Evolutionary conservation across 2,329 filamentous ascomycete species (phyloP), one percentile per base, ranked within the genome.

Genomic region (Xylariomycetidae sp.): DNA sequence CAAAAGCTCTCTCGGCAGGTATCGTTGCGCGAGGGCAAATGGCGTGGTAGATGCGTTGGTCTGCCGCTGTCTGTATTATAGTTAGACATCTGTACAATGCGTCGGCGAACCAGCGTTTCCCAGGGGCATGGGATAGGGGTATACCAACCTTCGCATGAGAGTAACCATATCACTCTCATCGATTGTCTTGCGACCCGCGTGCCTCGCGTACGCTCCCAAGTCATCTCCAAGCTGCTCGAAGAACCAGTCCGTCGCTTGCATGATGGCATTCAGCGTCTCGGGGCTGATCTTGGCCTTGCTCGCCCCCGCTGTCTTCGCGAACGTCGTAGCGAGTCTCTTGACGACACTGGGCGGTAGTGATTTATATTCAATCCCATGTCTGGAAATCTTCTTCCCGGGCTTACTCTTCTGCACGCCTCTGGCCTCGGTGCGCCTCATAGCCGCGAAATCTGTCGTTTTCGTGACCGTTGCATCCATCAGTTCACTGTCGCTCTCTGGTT

Each of bases 151-250:
- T 59, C 74, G 79, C 82, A 95, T 86, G 46, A 95, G 63, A 38
- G 85, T 79, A 35, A 86, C 66, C 49, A 93, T 78, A 56, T 95
- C 88, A 47, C 74, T 82, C 57, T 92, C 85, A 49, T 94, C 85
- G 46, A 95, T 87, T 3, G 79, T 87, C 59, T 84, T 92, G 19
- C 88, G 76, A 19, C 83, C 82, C 5, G 83, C 87, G 57, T 95
- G 88, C 40, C 77, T 71, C 13, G 88, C 83, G 57, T 89, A 95
- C 3, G 79, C 81, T 10, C 76, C 75, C 34, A 95, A 62, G 53
- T 94, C 87, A 39, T 88, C 83, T 29, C 84, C 79, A 3, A 85
- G 66, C 58, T 95, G 88, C 60, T 93, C 86, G 56, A 95, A 94
- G 58, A 88, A 95, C 82, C 86, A 92, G 41, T 93, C 85, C 3